Conservation (phyloP, 768 basidiomycete genomes). For the Amanita pseudoporphyria region DNA sequence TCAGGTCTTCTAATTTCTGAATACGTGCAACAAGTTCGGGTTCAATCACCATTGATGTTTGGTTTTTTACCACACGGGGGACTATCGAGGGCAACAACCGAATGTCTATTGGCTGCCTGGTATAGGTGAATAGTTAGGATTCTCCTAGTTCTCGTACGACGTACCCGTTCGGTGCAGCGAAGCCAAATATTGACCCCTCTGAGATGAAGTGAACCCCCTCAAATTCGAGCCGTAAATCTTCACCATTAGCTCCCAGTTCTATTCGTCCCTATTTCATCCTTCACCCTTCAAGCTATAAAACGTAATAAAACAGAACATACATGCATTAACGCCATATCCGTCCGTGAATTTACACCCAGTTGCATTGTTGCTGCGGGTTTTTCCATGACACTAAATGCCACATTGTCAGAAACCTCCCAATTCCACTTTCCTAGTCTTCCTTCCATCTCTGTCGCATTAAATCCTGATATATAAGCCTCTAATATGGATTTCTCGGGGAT, state of each 20-base stretch:
- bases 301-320: slow-evolving; percentile 30
- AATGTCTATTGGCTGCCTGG: slow-evolving; percentile 52
- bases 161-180: slow-evolving; percentile 57
- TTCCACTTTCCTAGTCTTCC: slow-evolving; percentile 53
- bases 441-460: slow-evolving; percentile 40
- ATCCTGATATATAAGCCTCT: slow-evolving; percentile 36
- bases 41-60: slow-evolving; percentile 47
- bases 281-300: slow-evolving; percentile 1
- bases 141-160: slow-evolving; percentile 10
- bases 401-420: slow-evolving; percentile 55
- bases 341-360: slow-evolving; percentile 23
- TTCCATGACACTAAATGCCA: slow-evolving; percentile 60
- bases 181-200: slow-evolving; percentile 71
- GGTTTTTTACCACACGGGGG: slow-evolving; percentile 43
- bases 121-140: neutral
- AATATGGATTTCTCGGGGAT: slow-evolving; percentile 7
- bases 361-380: slow-evolving; percentile 33
- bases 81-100: slow-evolving; percentile 59
- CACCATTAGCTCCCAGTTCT: slow-evolving; percentile 50
- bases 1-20: slow-evolving; percentile 47
- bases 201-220: slow-evolving; percentile 68
- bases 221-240: slow-evolving; percentile 61
- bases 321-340: slow-evolving; percentile 49
- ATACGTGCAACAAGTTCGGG: slow-evolving; percentile 54
- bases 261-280: slow-evolving; percentile 48